Base-by-base conservation (phyloP, 2,329 filamentous ascomycete genomes). In the Elsinoe arachidis region DNA sequence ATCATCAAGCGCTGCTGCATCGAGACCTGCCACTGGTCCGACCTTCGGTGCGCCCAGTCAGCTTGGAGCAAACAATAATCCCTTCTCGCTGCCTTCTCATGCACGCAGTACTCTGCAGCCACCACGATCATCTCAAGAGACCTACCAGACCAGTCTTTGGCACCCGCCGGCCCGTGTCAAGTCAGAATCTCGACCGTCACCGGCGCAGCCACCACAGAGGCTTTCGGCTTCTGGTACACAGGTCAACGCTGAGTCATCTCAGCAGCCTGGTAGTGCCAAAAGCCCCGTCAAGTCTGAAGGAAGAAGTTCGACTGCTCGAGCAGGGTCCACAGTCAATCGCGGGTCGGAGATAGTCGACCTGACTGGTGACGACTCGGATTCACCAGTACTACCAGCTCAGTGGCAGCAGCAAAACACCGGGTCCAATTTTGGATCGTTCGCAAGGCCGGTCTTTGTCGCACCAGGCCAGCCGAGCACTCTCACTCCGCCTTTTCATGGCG, bases 31-130 rank as follows among this genome's bases (percentile, higher is more conserved):
- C 58, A 21, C 59, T 61, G 10, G 35, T 62, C 37, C 55, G 63
- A 17, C 63, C 47, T 67, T 5, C 62, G 60, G n/a, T 59, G 58
- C 23, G 47, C 60, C 44, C 58, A 58, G 39, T 54, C 41, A 19
- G 10, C n/a, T 46, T 10, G 41, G 41, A 23, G 19, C 7, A 19
- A 23, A 26, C 37, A 39, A 35, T 35, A 35, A 39, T 17, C 15
- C 37, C 41, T 46, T 19, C 10, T 12, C 60, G 5, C 60, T 59
- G 38, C 57, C 60, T 10, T 59, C 55, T 9, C 56, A 43, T 7
- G 35, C 35, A 19, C 52, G 47, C 15, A 41, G 37, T 19, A 30
- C 35, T 35, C 23, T 43, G n/a, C 15, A 53, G 39, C 41, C 19
- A 37, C 14, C 35, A 43, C 17, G 14, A 26, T 30, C 15, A 44